Base-by-base conservation (phyloP, 805 yeast species). In the Saccharomycopsis amapae region DNA sequence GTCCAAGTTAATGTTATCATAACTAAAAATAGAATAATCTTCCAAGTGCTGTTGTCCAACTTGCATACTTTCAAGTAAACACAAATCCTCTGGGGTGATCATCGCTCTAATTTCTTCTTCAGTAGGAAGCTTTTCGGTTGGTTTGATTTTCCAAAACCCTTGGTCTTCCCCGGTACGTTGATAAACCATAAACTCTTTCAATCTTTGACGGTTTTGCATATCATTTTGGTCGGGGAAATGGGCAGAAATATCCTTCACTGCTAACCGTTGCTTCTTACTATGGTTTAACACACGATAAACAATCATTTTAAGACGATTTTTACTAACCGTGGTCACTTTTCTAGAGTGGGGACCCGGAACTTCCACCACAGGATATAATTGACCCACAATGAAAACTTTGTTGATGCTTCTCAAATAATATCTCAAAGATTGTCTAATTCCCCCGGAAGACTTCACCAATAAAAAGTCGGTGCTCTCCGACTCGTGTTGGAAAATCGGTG, bases 311-410 rank as follows among this genome's bases (percentile, higher is more conserved):
- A 93, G 67, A 51, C 98, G 72, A 58, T 88, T 89, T 57, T 90
- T 89, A 35, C 88, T 79, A 20, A 95, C 89, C 2, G 96, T 82
- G 1, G 97, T 89, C 19, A 89, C 97, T 57, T 87, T 88, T 62
- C 98, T 76, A 1, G 97, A 87, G 60, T 93, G 96, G 2, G 98
- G 98, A 1, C 97, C 97, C 0, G 98, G 98, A 28, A 93, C 82
- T 57, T 87, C 96, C 39, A 85, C 85, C 2, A 87, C 96, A 1
- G 98, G 98, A 54, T 87, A 79, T 0, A 85, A 75, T 59, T 93
- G 96, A 1, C 98, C 98, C 12, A 89, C 95, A 0, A 87, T 79
- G 61, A 87, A 93, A 40, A 85, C 59, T 59, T 80, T 79, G 42
- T 81, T 80, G 20, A 93, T 72, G 17, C 70, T 70, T 52, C 94